These are phyloP conservation scores for Polytrichum formosum DNA, from an alignment of 225 moss, liverwort and hornwort species.

Conservation along the genomic window DNA sequence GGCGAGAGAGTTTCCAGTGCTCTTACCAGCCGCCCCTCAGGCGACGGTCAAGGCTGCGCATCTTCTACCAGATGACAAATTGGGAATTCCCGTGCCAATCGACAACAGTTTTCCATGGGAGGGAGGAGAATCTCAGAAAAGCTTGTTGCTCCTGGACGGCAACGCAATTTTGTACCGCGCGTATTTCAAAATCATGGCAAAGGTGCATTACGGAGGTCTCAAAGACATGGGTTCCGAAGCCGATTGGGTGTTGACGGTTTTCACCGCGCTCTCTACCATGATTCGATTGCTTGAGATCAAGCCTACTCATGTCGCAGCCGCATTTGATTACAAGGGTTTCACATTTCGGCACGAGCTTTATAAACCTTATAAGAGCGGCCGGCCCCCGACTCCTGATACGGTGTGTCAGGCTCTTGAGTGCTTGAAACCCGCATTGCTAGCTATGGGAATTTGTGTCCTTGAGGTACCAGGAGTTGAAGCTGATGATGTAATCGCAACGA, in stretches of 20 bases:
- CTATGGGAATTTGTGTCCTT: slow-evolving; percentile 42
- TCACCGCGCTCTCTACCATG: slow-evolving; percentile 45
- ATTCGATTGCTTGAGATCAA: slow-evolving; percentile 38
- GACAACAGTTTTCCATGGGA: slow-evolving; percentile 35
- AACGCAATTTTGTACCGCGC: slow-evolving; percentile 55
- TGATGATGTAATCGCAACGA: slow-evolving; percentile 57
- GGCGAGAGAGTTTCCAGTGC: neutral
- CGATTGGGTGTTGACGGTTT: slow-evolving; percentile 60
- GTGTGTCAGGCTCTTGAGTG: slow-evolving; percentile 46
- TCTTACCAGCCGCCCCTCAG: neutral
- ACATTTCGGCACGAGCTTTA: slow-evolving; percentile 55
- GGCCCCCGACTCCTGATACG: slow-evolving; percentile 58
- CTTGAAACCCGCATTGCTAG: slow-evolving; percentile 54
- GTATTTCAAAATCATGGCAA: slow-evolving; percentile 61
- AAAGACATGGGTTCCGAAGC: slow-evolving; percentile 55
- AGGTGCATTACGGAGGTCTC: slow-evolving; percentile 55
- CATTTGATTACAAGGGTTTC: slow-evolving; percentile 55
- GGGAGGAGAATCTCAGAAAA: slow-evolving; percentile 28
- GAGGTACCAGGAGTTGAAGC: slow-evolving; percentile 71
- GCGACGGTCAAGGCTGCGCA: neutral
- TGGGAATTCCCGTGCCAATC: slow-evolving; percentile 17
- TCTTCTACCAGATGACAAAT: slow-evolving; percentile 43
- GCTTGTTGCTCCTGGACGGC: slow-evolving; percentile 51
- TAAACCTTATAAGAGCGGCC: slow-evolving; percentile 41
- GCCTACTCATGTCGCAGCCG: slow-evolving; percentile 48